Conservation (phyloP, 768 basidiomycete species). For the Phaffia tasmanica region DNA sequence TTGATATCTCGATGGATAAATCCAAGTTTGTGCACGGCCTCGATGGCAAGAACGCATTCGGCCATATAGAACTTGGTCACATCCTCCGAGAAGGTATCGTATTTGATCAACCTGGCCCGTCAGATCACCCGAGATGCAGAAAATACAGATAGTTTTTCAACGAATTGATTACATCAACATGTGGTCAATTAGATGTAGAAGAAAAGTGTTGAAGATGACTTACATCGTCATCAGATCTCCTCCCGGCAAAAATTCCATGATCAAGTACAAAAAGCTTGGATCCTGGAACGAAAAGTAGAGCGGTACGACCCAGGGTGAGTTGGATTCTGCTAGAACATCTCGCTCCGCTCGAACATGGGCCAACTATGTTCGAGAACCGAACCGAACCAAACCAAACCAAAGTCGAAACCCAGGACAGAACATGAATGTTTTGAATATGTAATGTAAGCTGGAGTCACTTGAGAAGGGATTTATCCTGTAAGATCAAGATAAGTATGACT, state of each 20-base stretch:
- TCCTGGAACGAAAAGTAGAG: slow-evolving; percentile 99
- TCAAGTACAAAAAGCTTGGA: slow-evolving; percentile 75
- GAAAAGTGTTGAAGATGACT: slow-evolving; percentile 22
- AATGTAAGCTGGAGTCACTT: too few relatives aligned
- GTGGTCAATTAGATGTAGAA: background rate
- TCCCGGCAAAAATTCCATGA: slow-evolving; percentile 98
- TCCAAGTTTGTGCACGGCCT: slow-evolving; percentile 90
- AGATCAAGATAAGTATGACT: background rate
- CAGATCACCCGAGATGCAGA: background rate
- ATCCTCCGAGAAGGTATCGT: slow-evolving; percentile 96
- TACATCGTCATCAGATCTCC: slow-evolving; percentile 98
- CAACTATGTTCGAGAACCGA: slow-evolving; percentile 46
- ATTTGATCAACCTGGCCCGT: slow-evolving; percentile 64
- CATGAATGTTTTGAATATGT: background rate
- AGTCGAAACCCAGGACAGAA: background rate
- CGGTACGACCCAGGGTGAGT: slow-evolving; percentile 93
- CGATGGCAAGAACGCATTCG: slow-evolving; percentile 94
- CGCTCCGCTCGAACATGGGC: slow-evolving; percentile 97
- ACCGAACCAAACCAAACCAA: background rate
- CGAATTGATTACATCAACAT: background rate
- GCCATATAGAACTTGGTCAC: slow-evolving; percentile 97
- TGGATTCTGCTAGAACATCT: slow-evolving; percentile 89
- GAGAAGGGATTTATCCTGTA: background rate
- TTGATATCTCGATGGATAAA: slow-evolving; percentile 99
- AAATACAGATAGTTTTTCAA: background rate